Evolutionary conservation across 257 asterid species (phyloP).

Genomic region (Solanum neorickii): DNA sequence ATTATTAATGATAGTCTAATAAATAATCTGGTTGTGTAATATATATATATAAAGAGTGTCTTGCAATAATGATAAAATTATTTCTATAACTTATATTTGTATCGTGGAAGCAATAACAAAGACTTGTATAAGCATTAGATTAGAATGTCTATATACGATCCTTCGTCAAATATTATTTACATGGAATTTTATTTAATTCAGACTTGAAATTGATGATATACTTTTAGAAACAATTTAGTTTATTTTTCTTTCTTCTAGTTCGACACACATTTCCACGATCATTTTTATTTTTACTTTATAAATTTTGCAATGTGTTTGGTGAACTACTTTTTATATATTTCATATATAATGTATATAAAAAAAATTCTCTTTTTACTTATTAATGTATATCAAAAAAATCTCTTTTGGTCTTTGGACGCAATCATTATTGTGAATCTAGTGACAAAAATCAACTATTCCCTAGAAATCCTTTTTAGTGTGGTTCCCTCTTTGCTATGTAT

Average conservation of each 20-base stretch:
- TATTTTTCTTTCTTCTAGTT: background rate
- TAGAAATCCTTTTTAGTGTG: background rate
- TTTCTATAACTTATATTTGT: background rate
- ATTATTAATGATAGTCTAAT: no score
- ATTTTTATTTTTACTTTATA: background rate
- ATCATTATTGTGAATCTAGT: background rate
- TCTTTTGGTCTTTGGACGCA: background rate
- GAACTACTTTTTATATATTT: background rate
- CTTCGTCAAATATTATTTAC: background rate
- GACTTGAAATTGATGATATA: background rate
- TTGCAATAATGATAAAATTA: background rate
- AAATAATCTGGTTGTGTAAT: no score
- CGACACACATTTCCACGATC: background rate
- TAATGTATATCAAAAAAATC: background rate
- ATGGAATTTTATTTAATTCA: background rate
- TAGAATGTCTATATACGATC: background rate
- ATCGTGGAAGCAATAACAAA: fast-evolving
- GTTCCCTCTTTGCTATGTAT: background rate
- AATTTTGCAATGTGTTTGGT: background rate
- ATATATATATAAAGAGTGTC: no score
- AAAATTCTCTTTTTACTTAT: background rate
- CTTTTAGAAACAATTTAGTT: background rate
- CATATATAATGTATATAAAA: background rate
- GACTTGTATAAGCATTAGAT: background rate
- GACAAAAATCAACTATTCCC: background rate